Evolutionary conservation across 495 filamentous ascomycete genomes (phyloP), one percentile per base, ranked within the genome.

Genomic region (Endocarpon pusillum): DNA sequence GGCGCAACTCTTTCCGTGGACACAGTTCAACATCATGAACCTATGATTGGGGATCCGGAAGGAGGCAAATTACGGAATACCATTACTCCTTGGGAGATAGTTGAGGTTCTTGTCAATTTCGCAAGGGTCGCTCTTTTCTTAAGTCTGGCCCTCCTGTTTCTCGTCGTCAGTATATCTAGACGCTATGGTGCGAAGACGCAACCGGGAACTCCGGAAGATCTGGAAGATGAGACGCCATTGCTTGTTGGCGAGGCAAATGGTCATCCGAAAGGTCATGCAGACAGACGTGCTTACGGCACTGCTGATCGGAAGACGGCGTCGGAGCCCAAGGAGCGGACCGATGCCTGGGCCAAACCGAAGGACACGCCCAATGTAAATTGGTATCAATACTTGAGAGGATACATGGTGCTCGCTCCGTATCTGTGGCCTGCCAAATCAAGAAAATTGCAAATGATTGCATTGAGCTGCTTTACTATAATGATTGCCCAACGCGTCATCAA

Each of bases 381-480:
- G 75, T 74, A 69, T 61, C 81, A 86, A 49, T 87, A 87, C 29
- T 39, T 49, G 32, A 73, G 74, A 38, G 79, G 81, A 14, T 96
- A 92, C 51, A 75, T 72, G 12, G 59, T 92, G 16, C 91, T 96
- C 56, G 85, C 92, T 53, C 86, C 84, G 0, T 96, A 93, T 47
- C 71, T 94, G 26, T 96, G 87, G 87, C 87, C 83, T 11, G 75
- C 70, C 37, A 82, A 83, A 44, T 71, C 80, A 18, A 53, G 61
- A 21, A 60, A 58, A 42, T 61, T 94, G 16, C 78, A 94, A 57
- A 32, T 79, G 17, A 58, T 80, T 25, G 79, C 89, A n/a, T 40
- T 91, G 3, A 38, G 81, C 23, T 94, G 87, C 55, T 79, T 93
- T 42, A 20, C 70, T 16, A 62, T 96, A 25, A 66, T 91, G 14